Conservation (phyloP, 345 rosid species). For the Luvunga scandens region DNA sequence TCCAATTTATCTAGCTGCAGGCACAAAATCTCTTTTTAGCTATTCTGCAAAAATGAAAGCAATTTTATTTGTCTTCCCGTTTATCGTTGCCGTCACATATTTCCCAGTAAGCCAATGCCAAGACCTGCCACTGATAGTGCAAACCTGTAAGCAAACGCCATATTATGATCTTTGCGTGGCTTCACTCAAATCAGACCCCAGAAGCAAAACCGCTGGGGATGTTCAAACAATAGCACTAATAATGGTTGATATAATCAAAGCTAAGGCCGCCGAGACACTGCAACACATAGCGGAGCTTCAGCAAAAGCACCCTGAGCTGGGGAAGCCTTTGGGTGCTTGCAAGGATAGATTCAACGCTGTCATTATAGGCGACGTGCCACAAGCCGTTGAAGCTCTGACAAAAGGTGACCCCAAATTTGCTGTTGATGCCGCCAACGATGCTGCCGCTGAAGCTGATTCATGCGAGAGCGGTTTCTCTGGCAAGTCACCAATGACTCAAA, state of each 20-base stretch:
- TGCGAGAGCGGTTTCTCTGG: constrained; percentile 3
- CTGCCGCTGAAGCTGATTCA: neutral
- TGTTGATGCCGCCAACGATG: neutral
- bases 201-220: constrained; percentile 18
- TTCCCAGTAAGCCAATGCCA: neutral
- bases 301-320: neutral
- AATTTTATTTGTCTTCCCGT: neutral
- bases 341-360: neutral
- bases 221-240: neutral
- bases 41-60: neutral
- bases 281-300: neutral
- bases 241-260: neutral
- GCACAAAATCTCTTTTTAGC: neutral
- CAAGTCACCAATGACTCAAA: constrained; percentile 9
- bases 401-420: constrained; percentile 19
- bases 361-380: neutral
- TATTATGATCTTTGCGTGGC: constrained; percentile 13
- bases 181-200: constrained; percentile 20
- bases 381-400: constrained; percentile 13
- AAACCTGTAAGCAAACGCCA: constrained; percentile 21
- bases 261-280: neutral
- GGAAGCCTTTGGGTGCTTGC: neutral
- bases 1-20: neutral
- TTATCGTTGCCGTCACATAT: neutral
- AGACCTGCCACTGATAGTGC: neutral